These are phyloP conservation scores for Aspergillus fischeri DNA, from an alignment of 2,329 filamentous ascomycete species.

Conservation along the genomic window DNA sequence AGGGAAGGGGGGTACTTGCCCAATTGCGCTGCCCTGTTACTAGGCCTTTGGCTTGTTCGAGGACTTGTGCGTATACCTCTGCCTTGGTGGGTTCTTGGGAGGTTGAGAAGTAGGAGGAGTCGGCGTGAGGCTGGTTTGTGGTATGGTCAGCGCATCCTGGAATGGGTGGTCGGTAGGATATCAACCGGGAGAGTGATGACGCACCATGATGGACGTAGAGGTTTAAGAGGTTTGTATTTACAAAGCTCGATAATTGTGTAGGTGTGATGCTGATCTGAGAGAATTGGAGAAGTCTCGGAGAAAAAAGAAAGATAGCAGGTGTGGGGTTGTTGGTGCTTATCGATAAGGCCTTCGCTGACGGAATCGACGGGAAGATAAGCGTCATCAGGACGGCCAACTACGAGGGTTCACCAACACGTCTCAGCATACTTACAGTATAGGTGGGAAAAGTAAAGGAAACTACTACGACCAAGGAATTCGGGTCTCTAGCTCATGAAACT, in stretches of 20 bases:
- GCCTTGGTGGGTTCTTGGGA: constrained; percentile 33
- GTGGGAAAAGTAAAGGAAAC: no score
- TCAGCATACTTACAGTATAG: no score
- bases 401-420: no score
- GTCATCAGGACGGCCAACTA: no score
- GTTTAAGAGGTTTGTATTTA: neutral
- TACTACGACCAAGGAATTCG: no score
- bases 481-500: no score
- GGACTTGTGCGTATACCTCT: constrained; percentile 41
- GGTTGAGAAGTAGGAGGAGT: constrained; percentile 42
- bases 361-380: no score
- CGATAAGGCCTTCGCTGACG: no score
- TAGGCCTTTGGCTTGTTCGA: constrained; percentile 37
- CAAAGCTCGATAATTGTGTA: neutral
- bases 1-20: constrained; percentile 25
- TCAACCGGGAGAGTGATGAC: neutral
- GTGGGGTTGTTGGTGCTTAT: neutral
- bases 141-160: neutral
- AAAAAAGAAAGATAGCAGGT: neutral
- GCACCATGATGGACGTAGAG: constrained; percentile 1
- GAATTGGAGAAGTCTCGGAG: neutral
- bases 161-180: neutral
- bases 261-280: neutral
- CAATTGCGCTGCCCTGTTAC: constrained; percentile 44
- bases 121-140: constrained; percentile 42